Base-by-base conservation (phyloP, 2,329 filamentous ascomycete genomes). In the Septoria petroselini region DNA sequence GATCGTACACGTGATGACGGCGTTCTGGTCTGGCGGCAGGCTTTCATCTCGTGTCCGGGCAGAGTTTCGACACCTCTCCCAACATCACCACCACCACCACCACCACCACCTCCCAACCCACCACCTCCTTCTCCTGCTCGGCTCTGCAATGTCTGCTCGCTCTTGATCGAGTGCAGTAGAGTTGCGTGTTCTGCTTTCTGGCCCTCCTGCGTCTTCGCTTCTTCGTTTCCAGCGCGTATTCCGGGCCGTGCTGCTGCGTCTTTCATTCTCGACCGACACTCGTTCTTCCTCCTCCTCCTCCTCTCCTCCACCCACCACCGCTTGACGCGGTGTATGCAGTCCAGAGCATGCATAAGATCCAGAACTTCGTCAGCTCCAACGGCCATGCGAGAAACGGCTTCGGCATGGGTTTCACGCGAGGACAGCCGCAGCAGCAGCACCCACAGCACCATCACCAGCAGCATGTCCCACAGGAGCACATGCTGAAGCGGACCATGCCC, bases 371-470 rank as follows among this genome's bases (percentile, higher is more conserved):
- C 33, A 47, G 43, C 43, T 27, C 23, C 5, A 83, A 80, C 62
- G 80, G 80, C 70, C 74, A 76, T 65, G 80, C 81, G 69, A 78
- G 81, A 64, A 80, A 83, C 79, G 81, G 81, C 68, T 83, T 80
- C 58, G 57, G 60, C 15, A 73, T 74, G 66, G 77, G 78, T 68
- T 84, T 84, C 70, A 77, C 78, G 65, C 81, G 81, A 73, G 80
- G 78, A 52, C 72, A 79, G 64, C 77, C 78, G 61, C 43, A 47
- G 33, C 78, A 78, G 61, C 43, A 47, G 33, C 78, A 78, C 66
- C 58, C 70, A 27, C 53, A 53, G 37, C 60, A 59, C 41, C 53
- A 55, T 37, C 30, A 44, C 19, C 40, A 57, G 35, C 43, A 40
- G 25, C 15, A 41, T 37, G 39, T 37, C 30, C 44, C 31, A 15